phyloP scores from a whole-genome alignment of 2,329 filamentous ascomycete species.

The Fusarium sp. region DNA sequence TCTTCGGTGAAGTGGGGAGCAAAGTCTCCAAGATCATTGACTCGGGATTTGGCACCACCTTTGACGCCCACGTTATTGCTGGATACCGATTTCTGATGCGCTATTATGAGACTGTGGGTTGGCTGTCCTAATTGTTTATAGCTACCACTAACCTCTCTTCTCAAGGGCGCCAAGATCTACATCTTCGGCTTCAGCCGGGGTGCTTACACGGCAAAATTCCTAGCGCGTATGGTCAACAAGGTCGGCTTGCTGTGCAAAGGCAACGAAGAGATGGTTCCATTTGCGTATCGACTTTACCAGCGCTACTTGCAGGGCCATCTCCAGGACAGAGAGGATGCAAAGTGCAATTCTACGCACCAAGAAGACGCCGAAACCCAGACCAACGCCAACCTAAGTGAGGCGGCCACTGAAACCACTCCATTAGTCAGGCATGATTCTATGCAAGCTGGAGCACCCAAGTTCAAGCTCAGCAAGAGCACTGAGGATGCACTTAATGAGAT shows the following conservation, averaged over 20 bases:
- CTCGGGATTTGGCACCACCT: conserved; percentile 62
- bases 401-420: too few species aligned
- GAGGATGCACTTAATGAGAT: conserved; percentile 55
- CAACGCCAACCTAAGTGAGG: conserved; percentile 22
- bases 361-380: not conserved
- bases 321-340: not conserved
- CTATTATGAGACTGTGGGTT: conserved; percentile 61
- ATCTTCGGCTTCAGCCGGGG: conserved; percentile 70
- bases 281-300: conserved; percentile 63
- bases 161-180: conserved; percentile 65
- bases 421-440: conserved; percentile 45
- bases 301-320: conserved; percentile 58
- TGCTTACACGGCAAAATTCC: conserved; percentile 68
- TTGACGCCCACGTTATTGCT: conserved; percentile 66
- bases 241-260: conserved; percentile 66
- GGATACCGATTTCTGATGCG: conserved; percentile 71
- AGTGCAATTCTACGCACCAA: not conserved
- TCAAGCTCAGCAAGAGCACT: conserved; percentile 44
- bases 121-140: accelerated
- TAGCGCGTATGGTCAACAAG: conserved; percentile 66
- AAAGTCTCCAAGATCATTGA: conserved; percentile 59
- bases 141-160: not conserved
- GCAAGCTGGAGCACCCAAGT: conserved; percentile 28
- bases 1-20: conserved; percentile 53
- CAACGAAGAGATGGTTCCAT: conserved; percentile 69